Evolutionary conservation across 1,284 basidiomycete genomes (phyloP).

Genomic region (Coniophora puteana): DNA sequence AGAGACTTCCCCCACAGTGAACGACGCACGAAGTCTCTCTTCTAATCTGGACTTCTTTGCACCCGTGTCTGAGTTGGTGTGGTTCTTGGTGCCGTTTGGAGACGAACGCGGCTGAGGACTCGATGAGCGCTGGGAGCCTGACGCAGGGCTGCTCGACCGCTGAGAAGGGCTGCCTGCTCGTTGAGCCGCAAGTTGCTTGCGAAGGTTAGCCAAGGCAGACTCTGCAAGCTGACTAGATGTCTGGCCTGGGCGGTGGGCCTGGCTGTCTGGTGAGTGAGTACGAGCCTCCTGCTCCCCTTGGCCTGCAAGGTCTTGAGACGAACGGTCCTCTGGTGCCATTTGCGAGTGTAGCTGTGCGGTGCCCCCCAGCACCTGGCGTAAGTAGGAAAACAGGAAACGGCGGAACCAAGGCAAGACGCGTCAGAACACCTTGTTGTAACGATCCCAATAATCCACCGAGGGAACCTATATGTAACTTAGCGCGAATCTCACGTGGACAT

Average conservation of each 20-base stretch:
- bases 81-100: slow-evolving; percentile 15
- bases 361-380: slow-evolving; percentile 56
- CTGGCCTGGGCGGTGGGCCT: slow-evolving; percentile 25
- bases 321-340: too few relatives aligned
- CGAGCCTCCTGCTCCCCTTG: slow-evolving; percentile 19
- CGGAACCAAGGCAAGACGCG: too few relatives aligned
- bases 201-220: slow-evolving; percentile 52
- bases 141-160: slow-evolving; percentile 38
- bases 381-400: slow-evolving; percentile 14
- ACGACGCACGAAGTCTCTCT: slow-evolving; percentile 64
- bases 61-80: slow-evolving; percentile 14
- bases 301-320: slow-evolving; percentile 29
- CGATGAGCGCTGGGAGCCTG: slow-evolving; percentile 15
- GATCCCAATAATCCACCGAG: too few relatives aligned
- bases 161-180: slow-evolving; percentile 46
- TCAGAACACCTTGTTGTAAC: too few relatives aligned
- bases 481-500: too few relatives aligned
- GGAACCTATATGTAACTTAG: too few relatives aligned
- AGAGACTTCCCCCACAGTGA: slow-evolving; percentile 54
- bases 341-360: slow-evolving; percentile 44
- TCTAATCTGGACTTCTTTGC: slow-evolving; percentile 58
- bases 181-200: slow-evolving; percentile 57
- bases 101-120: slow-evolving; percentile 26
- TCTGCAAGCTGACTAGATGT: slow-evolving; percentile 56
- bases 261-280: slow-evolving; percentile 34